phyloP scores from a whole-genome alignment of 306 rosid genomes.

The Dicorynia guianensis region DNA sequence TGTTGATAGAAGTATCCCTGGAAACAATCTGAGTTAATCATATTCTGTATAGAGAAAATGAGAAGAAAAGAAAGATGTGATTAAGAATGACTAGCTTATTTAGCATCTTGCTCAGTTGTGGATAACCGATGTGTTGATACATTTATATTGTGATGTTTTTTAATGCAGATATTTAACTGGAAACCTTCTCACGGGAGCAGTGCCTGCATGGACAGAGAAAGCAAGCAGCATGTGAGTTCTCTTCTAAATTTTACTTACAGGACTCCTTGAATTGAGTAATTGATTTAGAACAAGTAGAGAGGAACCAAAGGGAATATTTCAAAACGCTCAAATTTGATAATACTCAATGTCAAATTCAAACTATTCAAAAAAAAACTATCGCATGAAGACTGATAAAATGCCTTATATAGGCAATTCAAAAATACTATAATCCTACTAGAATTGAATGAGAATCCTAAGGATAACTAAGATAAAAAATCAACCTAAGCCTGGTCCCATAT shows the following conservation, averaged over 20 bases:
- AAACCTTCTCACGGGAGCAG: constrained; percentile 64
- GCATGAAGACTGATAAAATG: too few species aligned
- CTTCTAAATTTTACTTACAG: constrained; percentile 24
- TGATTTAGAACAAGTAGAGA: too few species aligned
- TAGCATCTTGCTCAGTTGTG: neutral
- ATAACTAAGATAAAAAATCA: too few species aligned
- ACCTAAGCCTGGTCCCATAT: too few species aligned
- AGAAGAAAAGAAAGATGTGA: neutral
- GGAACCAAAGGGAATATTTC: too few species aligned
- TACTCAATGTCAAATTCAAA: too few species aligned
- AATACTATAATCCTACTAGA: too few species aligned
- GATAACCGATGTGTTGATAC: neutral
- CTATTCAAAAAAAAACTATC: too few species aligned
- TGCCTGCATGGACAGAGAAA: constrained; percentile 55
- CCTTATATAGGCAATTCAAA: too few species aligned
- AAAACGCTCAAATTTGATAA: too few species aligned
- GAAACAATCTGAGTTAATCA: neutral
- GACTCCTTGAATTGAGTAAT: constrained; percentile 11
- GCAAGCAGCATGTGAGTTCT: constrained; percentile 51
- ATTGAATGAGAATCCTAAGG: too few species aligned
- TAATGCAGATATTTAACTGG: constrained; percentile 71
- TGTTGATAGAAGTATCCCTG: constrained; percentile 11
- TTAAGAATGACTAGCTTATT: constrained; percentile 22
- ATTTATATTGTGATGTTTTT: constrained; percentile 26
- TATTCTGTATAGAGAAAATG: neutral